phyloP scores from a whole-genome alignment of 345 rosid species.

The Aurinia saxatilis region DNA sequence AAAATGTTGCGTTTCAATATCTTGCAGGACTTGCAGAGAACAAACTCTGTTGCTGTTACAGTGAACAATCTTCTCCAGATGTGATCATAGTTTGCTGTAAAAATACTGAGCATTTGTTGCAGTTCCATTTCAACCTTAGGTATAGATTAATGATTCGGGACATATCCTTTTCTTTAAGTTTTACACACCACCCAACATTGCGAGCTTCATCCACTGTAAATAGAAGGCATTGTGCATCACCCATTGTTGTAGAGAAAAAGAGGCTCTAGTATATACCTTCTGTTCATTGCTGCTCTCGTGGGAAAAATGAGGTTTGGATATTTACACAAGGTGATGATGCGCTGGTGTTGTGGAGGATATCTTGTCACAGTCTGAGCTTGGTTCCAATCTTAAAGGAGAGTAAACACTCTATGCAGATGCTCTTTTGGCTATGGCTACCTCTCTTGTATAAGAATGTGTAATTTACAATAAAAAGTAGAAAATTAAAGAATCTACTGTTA shows the following conservation, averaged over 20 bases:
- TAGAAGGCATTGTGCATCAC: slow-evolving; percentile 27
- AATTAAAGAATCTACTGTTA: slow-evolving; percentile 5
- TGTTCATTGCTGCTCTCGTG: slow-evolving; percentile 19
- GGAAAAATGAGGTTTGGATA: no score
- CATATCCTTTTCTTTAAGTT: slow-evolving; percentile 9
- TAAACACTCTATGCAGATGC: slow-evolving; percentile 4
- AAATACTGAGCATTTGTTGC: slow-evolving; percentile 1
- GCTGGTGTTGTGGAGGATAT: slow-evolving; percentile 19
- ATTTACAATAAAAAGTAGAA: slow-evolving; percentile 16
- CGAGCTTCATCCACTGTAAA: slow-evolving; percentile 35
- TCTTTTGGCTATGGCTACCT: slow-evolving; percentile 12
- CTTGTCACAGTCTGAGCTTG: slow-evolving; percentile 10
- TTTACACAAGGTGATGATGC: slow-evolving; percentile 17
- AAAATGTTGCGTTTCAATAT: slow-evolving; percentile 12
- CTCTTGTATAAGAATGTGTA: slow-evolving; percentile 23
- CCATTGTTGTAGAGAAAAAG: slow-evolving; percentile 25
- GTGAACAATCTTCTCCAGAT: slow-evolving; percentile 99
- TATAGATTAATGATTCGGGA: slow-evolving; percentile 20
- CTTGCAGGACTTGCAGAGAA: slow-evolving; percentile 93
- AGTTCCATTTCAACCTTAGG: slow-evolving; percentile 28
- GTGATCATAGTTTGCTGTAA: slow-evolving; percentile 32
- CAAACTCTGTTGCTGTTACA: slow-evolving; percentile 82
- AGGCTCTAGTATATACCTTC: slow-evolving; percentile 21
- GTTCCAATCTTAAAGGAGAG: slow-evolving; percentile 2
- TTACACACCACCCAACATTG: slow-evolving; percentile 16